Evolutionary conservation across 2,329 filamentous ascomycete species (phyloP).

Genomic region (Aspergillus ibericus): DNA sequence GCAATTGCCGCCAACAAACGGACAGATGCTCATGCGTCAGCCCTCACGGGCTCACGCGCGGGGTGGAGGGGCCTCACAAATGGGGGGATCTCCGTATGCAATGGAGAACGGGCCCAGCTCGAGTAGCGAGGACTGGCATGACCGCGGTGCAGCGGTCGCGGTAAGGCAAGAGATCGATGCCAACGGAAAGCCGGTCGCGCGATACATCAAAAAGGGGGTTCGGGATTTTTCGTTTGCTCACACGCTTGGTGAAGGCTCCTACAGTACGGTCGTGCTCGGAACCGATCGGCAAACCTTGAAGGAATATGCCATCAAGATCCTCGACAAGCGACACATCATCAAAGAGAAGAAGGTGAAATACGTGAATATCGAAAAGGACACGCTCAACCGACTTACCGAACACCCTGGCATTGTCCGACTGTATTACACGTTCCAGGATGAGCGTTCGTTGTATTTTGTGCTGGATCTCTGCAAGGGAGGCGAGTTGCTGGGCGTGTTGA

Average conservation of each 20-base stretch:
- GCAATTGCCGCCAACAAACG: conserved; percentile 58
- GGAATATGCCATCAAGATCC: conserved; percentile 96
- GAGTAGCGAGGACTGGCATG: conserved; percentile 92
- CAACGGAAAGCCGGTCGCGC: conserved; percentile 75
- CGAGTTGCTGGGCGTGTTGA: conserved; percentile 86
- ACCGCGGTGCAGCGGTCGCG: conserved; percentile 84
- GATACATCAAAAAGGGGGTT: conserved; percentile 92
- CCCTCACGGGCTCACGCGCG: conserved; percentile 71
- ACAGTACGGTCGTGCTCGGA: conserved; percentile 91
- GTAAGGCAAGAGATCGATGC: conserved; percentile 81
- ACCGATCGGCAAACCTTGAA: conserved; percentile 92
- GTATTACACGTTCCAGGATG: conserved; percentile 98
- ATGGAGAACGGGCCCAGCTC: conserved; percentile 58
- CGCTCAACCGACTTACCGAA: conserved; percentile 90
- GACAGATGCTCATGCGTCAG: conserved; percentile 69
- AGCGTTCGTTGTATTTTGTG: conserved; percentile 93
- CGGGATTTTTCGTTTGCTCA: conserved; percentile 94
- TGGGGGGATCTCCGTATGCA: conserved; percentile 51
- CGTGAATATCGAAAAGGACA: conserved; percentile 99
- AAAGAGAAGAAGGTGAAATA: conserved; percentile 99
- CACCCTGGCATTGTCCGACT: conserved; percentile 94
- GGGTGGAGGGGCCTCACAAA: conserved; percentile 32
- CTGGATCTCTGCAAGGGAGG: conserved; percentile 90
- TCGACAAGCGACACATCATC: conserved; percentile 98
- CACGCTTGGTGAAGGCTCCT: conserved; percentile 91